A percentile compares a stretch with the other conserved stretches of the same genome.
These are phyloP conservation scores for Termitomyces sp. DNA, from an alignment of 768 basidiomycete genomes.

Conservation along the genomic window DNA sequence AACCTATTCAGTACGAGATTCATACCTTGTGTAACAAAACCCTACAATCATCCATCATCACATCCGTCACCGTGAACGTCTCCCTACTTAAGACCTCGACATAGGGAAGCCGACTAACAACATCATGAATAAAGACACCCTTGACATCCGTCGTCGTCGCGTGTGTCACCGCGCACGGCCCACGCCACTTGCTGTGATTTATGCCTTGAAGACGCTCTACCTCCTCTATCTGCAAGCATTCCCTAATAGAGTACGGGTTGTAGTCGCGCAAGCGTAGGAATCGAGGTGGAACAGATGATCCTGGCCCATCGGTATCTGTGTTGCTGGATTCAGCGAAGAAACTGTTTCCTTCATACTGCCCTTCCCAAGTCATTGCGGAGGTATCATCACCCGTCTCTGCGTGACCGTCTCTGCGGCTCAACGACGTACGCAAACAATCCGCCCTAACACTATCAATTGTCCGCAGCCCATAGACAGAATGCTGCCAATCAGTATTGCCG, in stretches of 20 bases:
- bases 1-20: neutral
- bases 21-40: conserved; percentile 43
- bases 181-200: conserved; percentile 20
- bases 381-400: neutral
- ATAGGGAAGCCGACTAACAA: conserved; percentile 44
- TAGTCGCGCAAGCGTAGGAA: conserved; percentile 31
- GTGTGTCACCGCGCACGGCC: conserved; percentile 31
- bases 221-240: conserved; percentile 9
- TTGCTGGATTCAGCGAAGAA: neutral
- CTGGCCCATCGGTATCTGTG: neutral
- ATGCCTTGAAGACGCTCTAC: neutral
- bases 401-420: neutral
- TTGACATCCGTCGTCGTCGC: conserved; percentile 35
- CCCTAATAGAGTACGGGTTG: conserved; percentile 26
- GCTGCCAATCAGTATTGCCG: conserved; percentile 49
- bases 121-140: conserved; percentile 41
- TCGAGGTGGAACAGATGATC: conserved; percentile 5
- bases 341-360: neutral
- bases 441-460: conserved; percentile 38
- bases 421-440: neutral
- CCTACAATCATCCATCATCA: conserved; percentile 52
- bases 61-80: conserved; percentile 44
- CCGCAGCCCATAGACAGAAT: conserved; percentile 45
- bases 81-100: conserved; percentile 45
- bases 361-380: neutral